Evolutionary conservation across 805 yeast genomes (phyloP), one percentile per base, ranked within the genome.

Genomic region (Metschnikowia proteae): DNA sequence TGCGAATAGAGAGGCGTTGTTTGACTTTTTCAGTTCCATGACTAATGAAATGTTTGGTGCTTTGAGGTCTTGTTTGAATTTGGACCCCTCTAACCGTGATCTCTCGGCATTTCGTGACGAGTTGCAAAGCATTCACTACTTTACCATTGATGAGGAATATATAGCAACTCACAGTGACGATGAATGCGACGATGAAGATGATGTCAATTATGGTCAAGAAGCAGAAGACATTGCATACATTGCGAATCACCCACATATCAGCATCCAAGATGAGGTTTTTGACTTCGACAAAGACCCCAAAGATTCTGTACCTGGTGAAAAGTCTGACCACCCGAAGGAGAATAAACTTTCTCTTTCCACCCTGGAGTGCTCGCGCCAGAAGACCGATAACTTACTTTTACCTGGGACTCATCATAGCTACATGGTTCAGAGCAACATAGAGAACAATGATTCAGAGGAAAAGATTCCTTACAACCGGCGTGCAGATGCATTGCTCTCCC

Each of bases 11-110:
- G 97, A 92, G 65, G 86, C 95, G 1, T 71, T 92, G 41, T 90
- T 89, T 68, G 98, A 92, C 68, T 86, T 90, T 37, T 92, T 91
- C 64, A 90, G 96, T 13, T 74, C 90, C 4, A 84, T 92, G 89
- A 81, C 94, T 45, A 82, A 81, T 45, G 97, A 90, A 61, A 78
- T 90, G 59, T 92, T 89, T 63, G 81, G 85, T n/a, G 95, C 88
- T 0, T 75, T 91, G 61, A 78, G 96, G 49, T 80, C 80, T 55
- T 77, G 86, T 52, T 73, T 92, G 48, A 84, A 95, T 9, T 79
- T 92, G 49, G 96, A 91, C 68, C 98, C 98, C 0, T 76, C 78
- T 27, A 88, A 91, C 67, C 82, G 98, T 60, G 83, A 84, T 59
- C 70, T 92, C 51, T 61, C 62, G 1, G 69, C 70, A 46, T 80